A percentile compares a stretch with the other conserved stretches of the same genome.
Evolutionary conservation across 73 alveolate genomes (phyloP).

Genomic region (Paramecium octaurelia): DNA sequence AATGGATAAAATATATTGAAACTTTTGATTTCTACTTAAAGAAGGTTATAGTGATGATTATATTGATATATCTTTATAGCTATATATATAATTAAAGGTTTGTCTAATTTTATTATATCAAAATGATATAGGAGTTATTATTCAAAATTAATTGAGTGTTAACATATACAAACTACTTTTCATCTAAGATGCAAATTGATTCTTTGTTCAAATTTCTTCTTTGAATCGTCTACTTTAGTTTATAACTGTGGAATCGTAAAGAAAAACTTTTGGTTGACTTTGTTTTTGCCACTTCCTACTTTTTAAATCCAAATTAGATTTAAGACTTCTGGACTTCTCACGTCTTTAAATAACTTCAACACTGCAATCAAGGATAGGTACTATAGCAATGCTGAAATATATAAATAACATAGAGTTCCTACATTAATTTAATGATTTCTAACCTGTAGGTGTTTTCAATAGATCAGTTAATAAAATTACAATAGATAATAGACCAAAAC

Average conservation of each 20-base stretch:
- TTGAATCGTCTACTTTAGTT: not conserved
- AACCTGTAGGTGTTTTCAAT: not conserved
- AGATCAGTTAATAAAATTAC: not conserved
- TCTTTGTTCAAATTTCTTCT: slow-evolving; percentile 33
- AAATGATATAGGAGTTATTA: no score
- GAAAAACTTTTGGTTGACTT: not conserved
- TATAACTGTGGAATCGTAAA: not conserved
- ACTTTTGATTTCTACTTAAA: no score
- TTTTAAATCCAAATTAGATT: slow-evolving; percentile 44
- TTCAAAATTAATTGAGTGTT: not conserved
- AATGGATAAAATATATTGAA: no score
- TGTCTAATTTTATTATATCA: no score
- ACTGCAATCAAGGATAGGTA: not conserved
- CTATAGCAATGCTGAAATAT: not conserved
- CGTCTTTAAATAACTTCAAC: slow-evolving; percentile 24
- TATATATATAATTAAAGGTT: no score
- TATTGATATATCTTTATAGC: no score
- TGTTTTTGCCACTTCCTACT: not conserved
- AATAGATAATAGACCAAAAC: not conserved
- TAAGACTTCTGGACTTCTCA: not conserved
- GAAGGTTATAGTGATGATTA: no score
- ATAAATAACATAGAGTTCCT: slow-evolving; percentile 19
- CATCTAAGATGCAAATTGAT: not conserved
- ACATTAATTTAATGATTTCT: not conserved
- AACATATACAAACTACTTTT: not conserved